Evolutionary conservation across 1,284 basidiomycete species (phyloP), one percentile per base, ranked within the genome.

Genomic region (Bondarzewia mesenterica): DNA sequence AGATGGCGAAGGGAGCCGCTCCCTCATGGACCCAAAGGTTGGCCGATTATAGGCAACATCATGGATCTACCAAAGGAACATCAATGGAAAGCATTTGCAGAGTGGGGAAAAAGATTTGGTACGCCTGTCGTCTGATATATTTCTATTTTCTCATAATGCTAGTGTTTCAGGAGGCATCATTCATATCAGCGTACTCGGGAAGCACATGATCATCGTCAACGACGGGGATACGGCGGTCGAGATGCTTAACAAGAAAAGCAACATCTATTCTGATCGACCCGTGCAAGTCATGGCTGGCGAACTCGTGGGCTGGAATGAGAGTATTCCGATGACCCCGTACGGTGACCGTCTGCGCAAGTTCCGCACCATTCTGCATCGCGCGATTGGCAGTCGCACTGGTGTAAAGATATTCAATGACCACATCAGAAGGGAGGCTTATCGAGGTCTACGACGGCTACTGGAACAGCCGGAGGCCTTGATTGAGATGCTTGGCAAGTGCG

Each of bases 21-120:
- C 10, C 63, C 65, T 14, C 63, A 65, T 0, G 65, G 65, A 0
- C 63, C 63, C 5, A 63, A 57, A 42, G 55, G 56, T 6, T 53
- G 61, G 25, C 64, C 64, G 4, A 37, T 67, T 5, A 12, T 64
- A 22, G 65, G 63, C 1, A 66, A 66, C 47, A 51, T 64, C n/a
- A 53, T 65, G 3, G 65, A 67, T 18, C 66, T 66, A 60, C 63
- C 63, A 20, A 56, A 61, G 18, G 39, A 54, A 36, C 62, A 57
- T 23, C 65, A 62, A 14, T 64, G 63, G 63, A 37, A 67, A 49
- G 52, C 62, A 37, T 64, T 66, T 38, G 4, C 59, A 4, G 47
- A 62, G 29, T 67, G 65, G 65, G 64, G 57, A 21, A 49, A 53
- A 41, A 64, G 62, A 51, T 64, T 26, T 32, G 42, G 42, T 44